phyloP scores from a whole-genome alignment of 768 basidiomycete genomes.

The Porphyrellus cyaneotinctus region DNA sequence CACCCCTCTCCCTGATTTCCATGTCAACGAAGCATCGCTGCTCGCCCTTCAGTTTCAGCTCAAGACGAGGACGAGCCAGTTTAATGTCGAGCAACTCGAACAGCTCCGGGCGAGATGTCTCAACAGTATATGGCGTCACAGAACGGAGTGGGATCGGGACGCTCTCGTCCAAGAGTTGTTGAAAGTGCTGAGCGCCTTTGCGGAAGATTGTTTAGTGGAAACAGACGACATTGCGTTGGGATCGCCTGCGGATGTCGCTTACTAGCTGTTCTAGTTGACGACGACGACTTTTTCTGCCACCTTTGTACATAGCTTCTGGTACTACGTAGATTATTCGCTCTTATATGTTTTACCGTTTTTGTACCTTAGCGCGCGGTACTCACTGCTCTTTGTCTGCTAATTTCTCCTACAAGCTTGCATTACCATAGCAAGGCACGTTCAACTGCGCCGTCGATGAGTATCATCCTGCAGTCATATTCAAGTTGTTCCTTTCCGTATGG shows the following conservation, averaged over 20 bases:
- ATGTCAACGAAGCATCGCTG: conserved; percentile 51
- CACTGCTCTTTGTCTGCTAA: conserved; percentile 2
- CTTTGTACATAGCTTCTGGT: background rate
- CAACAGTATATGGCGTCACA: conserved; percentile 74
- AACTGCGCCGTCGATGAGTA: no score
- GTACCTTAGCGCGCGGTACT: conserved; percentile 16
- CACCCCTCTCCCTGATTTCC: conserved; percentile 76
- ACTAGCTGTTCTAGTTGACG: conserved; percentile 3
- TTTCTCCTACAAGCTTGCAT: no score
- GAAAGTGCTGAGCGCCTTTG: conserved; percentile 56
- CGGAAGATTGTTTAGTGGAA: conserved; percentile 52
- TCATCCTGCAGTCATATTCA: no score
- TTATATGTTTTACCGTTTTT: conserved; percentile 13
- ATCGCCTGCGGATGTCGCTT: conserved; percentile 2
- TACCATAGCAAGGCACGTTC: no score
- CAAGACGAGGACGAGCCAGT: conserved; percentile 46
- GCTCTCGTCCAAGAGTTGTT: conserved; percentile 56
- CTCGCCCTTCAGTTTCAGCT: conserved; percentile 47
- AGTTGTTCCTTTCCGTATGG: no score
- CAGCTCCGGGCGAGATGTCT: conserved; percentile 86
- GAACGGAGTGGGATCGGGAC: conserved; percentile 81
- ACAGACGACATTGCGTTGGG: conserved; percentile 1
- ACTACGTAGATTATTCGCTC: conserved; percentile 27
- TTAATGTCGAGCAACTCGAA: conserved; percentile 89
- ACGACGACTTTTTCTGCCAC: background rate